Conservation (phyloP, 768 basidiomycete genomes). For the Coprinopsis strossmayeri region DNA sequence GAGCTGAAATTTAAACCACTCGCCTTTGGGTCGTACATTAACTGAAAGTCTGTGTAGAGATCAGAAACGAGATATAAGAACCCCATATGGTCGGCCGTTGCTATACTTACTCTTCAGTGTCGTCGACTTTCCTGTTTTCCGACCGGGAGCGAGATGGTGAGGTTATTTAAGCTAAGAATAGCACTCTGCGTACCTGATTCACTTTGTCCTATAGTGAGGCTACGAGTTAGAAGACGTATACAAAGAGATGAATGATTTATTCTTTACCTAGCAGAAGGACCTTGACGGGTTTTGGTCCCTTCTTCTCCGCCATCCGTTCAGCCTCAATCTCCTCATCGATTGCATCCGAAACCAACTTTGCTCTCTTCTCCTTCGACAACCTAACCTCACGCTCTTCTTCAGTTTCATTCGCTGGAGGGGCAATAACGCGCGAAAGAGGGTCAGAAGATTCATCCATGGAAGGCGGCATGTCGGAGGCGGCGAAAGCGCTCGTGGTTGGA, state of each 20-base stretch:
- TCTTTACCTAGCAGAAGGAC: constrained; percentile 53
- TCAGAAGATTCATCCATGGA: constrained; percentile 21
- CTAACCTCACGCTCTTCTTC: constrained; percentile 36
- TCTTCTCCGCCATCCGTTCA: constrained; percentile 41
- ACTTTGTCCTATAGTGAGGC: constrained; percentile 51
- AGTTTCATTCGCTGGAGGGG: constrained; percentile 50
- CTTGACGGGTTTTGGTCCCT: constrained; percentile 43
- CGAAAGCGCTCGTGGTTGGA: not conserved
- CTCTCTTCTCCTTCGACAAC: constrained; percentile 41
- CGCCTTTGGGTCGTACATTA: constrained; percentile 58
- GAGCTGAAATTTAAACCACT: constrained; percentile 6
- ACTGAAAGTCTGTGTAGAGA: constrained; percentile 50
- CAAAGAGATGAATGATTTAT: not conserved
- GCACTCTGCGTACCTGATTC: constrained; percentile 58
- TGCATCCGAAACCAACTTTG: constrained; percentile 49
- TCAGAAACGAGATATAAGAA: no score
- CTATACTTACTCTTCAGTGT: constrained; percentile 65
- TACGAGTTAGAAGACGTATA: not conserved
- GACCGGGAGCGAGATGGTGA: no score
- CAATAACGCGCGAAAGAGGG: constrained; percentile 40
- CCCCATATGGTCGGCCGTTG: no score
- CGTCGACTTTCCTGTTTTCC: constrained; percentile 63
- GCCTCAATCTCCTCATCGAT: constrained; percentile 59
- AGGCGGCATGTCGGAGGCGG: not conserved
- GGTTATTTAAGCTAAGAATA: not conserved